Percentiles rank a stretch among this genome's conserved stretches.
These are phyloP conservation scores for Sideroxylon spinosum DNA, from an alignment of 179 eudicot genomes.

Conservation along the genomic window DNA sequence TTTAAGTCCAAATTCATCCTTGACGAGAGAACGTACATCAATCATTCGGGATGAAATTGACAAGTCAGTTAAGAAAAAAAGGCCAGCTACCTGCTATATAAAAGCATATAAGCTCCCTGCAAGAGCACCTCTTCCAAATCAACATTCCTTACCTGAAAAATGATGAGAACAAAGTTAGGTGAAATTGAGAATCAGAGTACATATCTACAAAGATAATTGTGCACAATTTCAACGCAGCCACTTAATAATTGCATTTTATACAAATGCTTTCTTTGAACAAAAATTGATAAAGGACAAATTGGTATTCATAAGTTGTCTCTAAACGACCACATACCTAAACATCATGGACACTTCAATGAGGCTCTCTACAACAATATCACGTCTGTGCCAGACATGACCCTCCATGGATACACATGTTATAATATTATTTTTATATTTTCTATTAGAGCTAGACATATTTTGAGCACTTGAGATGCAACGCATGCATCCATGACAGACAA, in stretches of 20 bases:
- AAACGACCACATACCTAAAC: too few relatives aligned
- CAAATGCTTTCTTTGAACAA: background rate
- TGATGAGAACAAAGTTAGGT: background rate
- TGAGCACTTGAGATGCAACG: too few relatives aligned
- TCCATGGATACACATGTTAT: too few relatives aligned
- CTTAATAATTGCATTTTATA: background rate
- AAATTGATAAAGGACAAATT: background rate
- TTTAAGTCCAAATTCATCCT: conserved; percentile 11
- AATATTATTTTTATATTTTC: too few relatives aligned
- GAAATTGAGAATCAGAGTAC: background rate
- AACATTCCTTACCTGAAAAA: conserved; percentile 57
- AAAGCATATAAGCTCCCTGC: conserved; percentile 96
- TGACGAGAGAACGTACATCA: background rate
- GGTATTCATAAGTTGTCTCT: too few relatives aligned
- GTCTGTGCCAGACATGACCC: too few relatives aligned
- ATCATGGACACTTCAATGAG: too few relatives aligned
- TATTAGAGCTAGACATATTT: too few relatives aligned
- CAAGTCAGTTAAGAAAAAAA: too few relatives aligned
- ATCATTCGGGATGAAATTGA: background rate
- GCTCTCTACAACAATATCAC: too few relatives aligned
- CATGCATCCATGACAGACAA: too few relatives aligned
- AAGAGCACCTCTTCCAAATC: conserved; percentile 90
- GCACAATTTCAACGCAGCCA: background rate
- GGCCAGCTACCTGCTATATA: conserved; percentile 64
- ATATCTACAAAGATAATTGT: background rate